These are phyloP conservation scores for Apiospora koreana DNA, from an alignment of 2,329 filamentous ascomycete genomes.

Conservation along the genomic window DNA sequence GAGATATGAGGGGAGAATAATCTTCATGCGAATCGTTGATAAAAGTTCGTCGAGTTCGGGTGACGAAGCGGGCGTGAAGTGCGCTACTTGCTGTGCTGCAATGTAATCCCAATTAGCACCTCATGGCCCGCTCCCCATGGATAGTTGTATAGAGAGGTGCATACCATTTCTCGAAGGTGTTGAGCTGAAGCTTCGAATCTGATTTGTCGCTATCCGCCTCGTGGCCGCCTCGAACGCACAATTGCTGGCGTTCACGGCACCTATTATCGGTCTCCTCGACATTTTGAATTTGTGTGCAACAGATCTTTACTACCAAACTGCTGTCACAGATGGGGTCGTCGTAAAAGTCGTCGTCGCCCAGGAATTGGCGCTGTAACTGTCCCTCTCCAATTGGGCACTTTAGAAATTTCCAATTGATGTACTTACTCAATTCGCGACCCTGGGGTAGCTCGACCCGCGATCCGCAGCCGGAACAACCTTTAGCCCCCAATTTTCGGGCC, in stretches of 20 bases:
- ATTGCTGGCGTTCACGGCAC: slow-evolving; percentile 25
- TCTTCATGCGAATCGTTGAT: slow-evolving; percentile 53
- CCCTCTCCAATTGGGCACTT: slow-evolving; percentile 5
- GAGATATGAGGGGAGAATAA: slow-evolving; percentile 65
- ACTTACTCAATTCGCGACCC: neutral
- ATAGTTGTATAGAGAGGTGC: neutral
- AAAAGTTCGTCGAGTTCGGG: slow-evolving; percentile 56
- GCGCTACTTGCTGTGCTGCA: slow-evolving; percentile 37
- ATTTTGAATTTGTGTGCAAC: slow-evolving; percentile 20
- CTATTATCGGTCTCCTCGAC: slow-evolving; percentile 27
- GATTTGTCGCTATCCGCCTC: slow-evolving; percentile 23
- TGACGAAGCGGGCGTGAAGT: slow-evolving; percentile 54
- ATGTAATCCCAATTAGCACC: neutral
- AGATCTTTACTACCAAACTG: neutral
- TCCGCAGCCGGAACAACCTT: slow-evolving; percentile 12
- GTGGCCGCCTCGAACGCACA: slow-evolving; percentile 25
- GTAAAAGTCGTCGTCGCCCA: neutral
- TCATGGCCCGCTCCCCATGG: too few relatives aligned
- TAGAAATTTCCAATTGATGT: slow-evolving; percentile 9
- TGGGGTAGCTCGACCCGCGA: slow-evolving; percentile 5
- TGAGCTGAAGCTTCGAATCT: slow-evolving; percentile 28
- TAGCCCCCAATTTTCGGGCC: neutral
- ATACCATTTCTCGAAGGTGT: slow-evolving; percentile 29
- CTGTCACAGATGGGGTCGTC: neutral
- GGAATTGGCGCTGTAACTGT: neutral